Conservation (phyloP, 305 asterid genomes). For the Coffea humblotiana region DNA sequence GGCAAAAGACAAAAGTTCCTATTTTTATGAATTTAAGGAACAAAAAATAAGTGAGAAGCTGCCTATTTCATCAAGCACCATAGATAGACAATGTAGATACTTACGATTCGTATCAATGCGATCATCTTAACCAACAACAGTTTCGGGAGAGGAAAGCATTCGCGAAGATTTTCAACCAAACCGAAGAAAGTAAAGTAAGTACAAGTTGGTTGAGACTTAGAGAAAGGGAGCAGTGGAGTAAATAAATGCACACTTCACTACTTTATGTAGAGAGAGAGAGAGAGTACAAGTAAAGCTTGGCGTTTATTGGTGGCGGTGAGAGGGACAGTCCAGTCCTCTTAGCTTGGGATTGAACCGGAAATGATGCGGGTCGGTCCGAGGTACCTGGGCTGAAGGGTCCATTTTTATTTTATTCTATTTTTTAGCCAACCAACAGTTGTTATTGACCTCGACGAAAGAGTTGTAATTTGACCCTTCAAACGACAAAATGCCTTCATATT, state of each 20-base stretch:
- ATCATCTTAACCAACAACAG: background rate
- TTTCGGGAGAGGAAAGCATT: background rate
- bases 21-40: background rate
- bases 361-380: background rate
- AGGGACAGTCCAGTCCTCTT: background rate
- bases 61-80: background rate
- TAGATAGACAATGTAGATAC: background rate
- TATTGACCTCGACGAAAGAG: background rate
- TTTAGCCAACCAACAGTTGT: too few relatives aligned
- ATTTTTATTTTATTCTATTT: too few relatives aligned
- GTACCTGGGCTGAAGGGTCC: background rate
- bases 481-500: too few relatives aligned
- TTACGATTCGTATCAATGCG: background rate
- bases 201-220: constrained; percentile 8
- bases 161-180: background rate
- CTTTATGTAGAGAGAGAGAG: too few relatives aligned
- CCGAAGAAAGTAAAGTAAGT: background rate
- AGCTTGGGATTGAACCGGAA: constrained; percentile 15
- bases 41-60: background rate
- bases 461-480: background rate
- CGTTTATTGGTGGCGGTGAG: background rate
- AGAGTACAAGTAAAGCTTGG: background rate
- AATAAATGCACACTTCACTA: constrained; percentile 10
- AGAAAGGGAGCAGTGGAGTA: background rate
- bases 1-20: background rate